A percentile compares a stretch with the other conserved stretches of the same genome.
phyloP scores from a whole-genome alignment of 768 basidiomycete genomes.

The Tulasnella sp. region DNA sequence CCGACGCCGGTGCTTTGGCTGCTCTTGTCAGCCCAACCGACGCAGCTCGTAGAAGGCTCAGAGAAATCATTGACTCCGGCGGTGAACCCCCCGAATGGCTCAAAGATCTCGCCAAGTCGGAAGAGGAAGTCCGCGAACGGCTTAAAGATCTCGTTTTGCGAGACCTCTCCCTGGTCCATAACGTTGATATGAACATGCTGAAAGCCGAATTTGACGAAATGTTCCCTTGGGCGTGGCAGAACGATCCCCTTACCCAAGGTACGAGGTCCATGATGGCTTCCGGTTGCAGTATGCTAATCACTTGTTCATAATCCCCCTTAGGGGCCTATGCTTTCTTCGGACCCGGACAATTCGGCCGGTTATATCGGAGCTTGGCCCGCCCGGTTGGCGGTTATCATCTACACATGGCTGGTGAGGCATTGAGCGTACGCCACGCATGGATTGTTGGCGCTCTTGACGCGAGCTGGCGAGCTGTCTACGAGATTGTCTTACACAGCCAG shows the following conservation, averaged over 20 bases:
- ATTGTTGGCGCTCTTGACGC: slow-evolving; percentile 37
- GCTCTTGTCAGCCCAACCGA: slow-evolving; percentile 14
- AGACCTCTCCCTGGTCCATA: slow-evolving; percentile 32
- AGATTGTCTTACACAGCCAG: background rate
- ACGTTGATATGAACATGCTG: slow-evolving; percentile 18
- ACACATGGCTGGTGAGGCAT: slow-evolving; percentile 36
- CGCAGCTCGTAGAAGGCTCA: slow-evolving; percentile 24
- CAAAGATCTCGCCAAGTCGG: slow-evolving; percentile 30
- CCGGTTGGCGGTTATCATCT: slow-evolving; percentile 32
- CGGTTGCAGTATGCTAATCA: background rate
- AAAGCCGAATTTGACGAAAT: slow-evolving; percentile 24
- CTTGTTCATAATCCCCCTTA: slow-evolving; percentile 11
- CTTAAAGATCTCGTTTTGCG: slow-evolving; percentile 29
- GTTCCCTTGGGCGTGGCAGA: slow-evolving; percentile 33
- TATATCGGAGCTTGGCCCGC: slow-evolving; percentile 31
- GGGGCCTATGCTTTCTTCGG: slow-evolving; percentile 39
- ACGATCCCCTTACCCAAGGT: slow-evolving; percentile 34
- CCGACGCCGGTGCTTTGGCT: background rate
- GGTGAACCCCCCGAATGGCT: too few species aligned
- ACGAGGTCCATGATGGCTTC: background rate
- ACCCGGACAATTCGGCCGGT: slow-evolving; percentile 34
- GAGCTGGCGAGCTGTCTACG: slow-evolving; percentile 19
- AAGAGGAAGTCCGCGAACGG: slow-evolving; percentile 2
- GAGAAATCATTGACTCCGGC: slow-evolving; percentile 26
- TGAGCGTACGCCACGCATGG: slow-evolving; percentile 38